A percentile compares a stretch with the other conserved stretches of the same genome.
Evolutionary conservation across 2,329 filamentous ascomycete genomes (phyloP).

Genomic region (Dryadomyces sulphureus): DNA sequence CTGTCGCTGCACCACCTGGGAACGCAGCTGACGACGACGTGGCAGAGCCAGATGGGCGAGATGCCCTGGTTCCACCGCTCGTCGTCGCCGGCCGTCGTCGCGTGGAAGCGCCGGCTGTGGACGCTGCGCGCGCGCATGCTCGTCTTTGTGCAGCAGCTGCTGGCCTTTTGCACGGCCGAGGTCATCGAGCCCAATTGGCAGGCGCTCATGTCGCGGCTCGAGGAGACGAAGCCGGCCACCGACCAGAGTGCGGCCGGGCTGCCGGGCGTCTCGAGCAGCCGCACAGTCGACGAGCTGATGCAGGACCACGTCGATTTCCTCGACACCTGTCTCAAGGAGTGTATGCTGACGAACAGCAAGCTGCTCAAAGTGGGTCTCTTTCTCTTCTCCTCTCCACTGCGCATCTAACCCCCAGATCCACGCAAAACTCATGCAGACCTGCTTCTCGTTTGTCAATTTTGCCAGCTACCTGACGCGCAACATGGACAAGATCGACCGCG

Average conservation of each 20-base stretch:
- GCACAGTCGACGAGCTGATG: slow-evolving; percentile 96
- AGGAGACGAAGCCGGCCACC: slow-evolving; percentile 22
- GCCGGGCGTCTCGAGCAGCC: slow-evolving; percentile 19
- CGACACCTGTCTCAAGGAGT: slow-evolving; percentile 95
- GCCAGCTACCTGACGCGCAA: slow-evolving; percentile 76
- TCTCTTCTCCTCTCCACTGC: neutral
- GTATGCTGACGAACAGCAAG: slow-evolving; percentile 96
- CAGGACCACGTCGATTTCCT: slow-evolving; percentile 97
- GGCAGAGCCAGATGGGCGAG: slow-evolving; percentile 77
- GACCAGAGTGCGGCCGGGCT: neutral
- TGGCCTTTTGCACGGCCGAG: slow-evolving; percentile 94
- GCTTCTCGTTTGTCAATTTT: slow-evolving; percentile 84
- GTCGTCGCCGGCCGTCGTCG: slow-evolving; percentile 57
- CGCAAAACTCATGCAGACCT: slow-evolving; percentile 92
- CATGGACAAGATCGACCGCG: slow-evolving; percentile 69
- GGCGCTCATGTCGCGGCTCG: slow-evolving; percentile 76
- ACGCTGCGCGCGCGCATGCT: slow-evolving; percentile 88
- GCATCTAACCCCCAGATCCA: slow-evolving; percentile 54
- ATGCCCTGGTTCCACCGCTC: slow-evolving; percentile 72
- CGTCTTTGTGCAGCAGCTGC: slow-evolving; percentile 88
- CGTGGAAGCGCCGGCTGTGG: slow-evolving; percentile 89
- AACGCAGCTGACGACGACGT: slow-evolving; percentile 69
- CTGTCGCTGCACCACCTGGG: slow-evolving; percentile 83
- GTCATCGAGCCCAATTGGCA: slow-evolving; percentile 98
- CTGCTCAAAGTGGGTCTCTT: slow-evolving; percentile 56